Conservation (phyloP, 2,329 filamentous ascomycete species). For the Fusarium mundagurra region DNA sequence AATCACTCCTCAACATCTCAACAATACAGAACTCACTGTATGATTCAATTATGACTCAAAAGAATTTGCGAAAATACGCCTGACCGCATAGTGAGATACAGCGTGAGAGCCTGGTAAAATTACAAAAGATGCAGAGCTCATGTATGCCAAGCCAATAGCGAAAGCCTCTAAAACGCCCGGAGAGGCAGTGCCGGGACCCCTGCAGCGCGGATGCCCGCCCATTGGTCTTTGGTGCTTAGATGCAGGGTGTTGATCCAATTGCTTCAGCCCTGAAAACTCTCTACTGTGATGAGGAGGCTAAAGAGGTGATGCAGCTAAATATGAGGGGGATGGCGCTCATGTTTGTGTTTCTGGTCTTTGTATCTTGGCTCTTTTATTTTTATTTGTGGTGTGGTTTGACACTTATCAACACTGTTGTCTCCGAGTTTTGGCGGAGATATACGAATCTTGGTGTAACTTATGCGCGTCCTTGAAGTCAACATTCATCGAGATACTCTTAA, state of each 20-base stretch:
- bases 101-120: neutral
- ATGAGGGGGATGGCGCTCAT: neutral
- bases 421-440: neutral
- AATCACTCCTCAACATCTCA: neutral
- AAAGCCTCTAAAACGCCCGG: neutral
- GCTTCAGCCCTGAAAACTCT: neutral
- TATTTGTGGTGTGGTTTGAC: too few species aligned
- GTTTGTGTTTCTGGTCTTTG: neutral
- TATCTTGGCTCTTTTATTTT: neutral
- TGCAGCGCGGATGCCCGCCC: neutral
- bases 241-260: neutral
- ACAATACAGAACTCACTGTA: neutral
- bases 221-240: neutral
- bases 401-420: neutral
- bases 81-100: neutral
- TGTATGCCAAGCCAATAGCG: neutral
- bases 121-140: neutral
- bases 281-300: neutral
- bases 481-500: neutral
- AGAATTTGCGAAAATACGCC: neutral
- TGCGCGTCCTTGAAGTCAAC: neutral
- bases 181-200: slow-evolving; percentile 21
- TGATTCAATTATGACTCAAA: neutral
- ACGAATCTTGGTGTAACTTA: neutral
- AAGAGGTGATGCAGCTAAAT: neutral